A percentile compares a stretch with the other conserved stretches of the same genome.
These are phyloP conservation scores for Galerina marginata DNA, from an alignment of 768 basidiomycete genomes.

Conservation along the genomic window DNA sequence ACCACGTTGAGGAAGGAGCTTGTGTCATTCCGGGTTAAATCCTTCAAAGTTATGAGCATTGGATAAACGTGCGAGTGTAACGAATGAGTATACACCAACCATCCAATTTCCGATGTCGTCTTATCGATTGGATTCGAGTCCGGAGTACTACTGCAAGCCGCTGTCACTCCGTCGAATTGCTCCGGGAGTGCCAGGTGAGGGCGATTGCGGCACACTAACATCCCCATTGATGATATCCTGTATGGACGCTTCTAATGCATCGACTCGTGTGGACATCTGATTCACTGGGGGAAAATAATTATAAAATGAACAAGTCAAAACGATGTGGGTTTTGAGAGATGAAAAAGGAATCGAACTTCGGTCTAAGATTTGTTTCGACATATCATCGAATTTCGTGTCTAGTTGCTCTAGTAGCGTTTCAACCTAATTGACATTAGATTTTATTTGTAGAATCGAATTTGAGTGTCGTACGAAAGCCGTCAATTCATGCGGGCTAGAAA, in stretches of 20 bases:
- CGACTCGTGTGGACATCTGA: conserved; percentile 92
- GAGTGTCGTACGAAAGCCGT: conserved; percentile 83
- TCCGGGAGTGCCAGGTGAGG: conserved; percentile 48
- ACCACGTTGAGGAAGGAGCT: background rate
- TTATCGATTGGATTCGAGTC: background rate
- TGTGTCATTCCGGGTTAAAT: background rate
- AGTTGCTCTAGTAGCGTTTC: conserved; percentile 88
- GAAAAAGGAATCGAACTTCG: conserved; percentile 60
- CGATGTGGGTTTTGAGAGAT: background rate
- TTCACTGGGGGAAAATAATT: conserved; percentile 62
- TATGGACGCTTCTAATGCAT: conserved; percentile 87
- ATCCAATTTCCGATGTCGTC: background rate
- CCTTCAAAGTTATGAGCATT: background rate
- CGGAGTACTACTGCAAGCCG: conserved; percentile 23
- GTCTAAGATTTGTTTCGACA: conserved; percentile 89
- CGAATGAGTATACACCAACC: background rate
- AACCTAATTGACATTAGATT: conserved; percentile 55
- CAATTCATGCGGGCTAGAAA: conserved; percentile 91
- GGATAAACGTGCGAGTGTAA: background rate
- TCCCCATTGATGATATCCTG: conserved; percentile 91
- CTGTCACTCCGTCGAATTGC: conserved; percentile 51
- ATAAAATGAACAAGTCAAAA: background rate
- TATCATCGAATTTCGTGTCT: conserved; percentile 91
- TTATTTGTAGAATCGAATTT: background rate
- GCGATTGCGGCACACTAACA: conserved; percentile 66